Base-by-base conservation (phyloP, 2,329 filamentous ascomycete species). In the Arthrobotrys musiformis region DNA sequence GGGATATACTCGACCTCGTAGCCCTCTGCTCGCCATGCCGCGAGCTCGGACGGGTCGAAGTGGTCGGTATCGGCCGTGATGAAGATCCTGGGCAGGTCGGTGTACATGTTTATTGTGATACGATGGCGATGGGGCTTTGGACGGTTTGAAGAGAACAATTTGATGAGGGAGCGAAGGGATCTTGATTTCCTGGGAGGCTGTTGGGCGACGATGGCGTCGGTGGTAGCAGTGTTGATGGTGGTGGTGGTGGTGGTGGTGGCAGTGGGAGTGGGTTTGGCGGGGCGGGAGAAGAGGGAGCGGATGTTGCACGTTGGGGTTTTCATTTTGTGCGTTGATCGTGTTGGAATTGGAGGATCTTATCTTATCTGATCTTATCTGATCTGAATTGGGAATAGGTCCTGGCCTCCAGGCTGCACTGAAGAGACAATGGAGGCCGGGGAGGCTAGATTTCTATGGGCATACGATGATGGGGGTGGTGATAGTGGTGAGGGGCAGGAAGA, bases 1-100 rank as follows among this genome's bases (percentile, higher is more conserved):
- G 88, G 86, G 0, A 90, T 81, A 80, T 90, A 90, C 26, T 85
- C 83, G 1, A 89, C 85, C 17, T 86, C 83, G 80, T 90, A 91
- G 1, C 89, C 89, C 81, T 91, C 89, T 42, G 88, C 86, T 30
- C 84, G 83, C 87, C 88, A 90, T 67, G 86, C 85, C 50, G 85
- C 84, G 68, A 88, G 82, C 0, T 85, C 87, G 46, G 86, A 84
- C 17, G 84, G 81, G 80, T 90, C 88, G 80, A 90, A 90, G 24
- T 87, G 85, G n/a, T 85, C 84, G 11, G 85, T 85, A 77, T 87
- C 86, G 26, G 85, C 85, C 2, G 86, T 86, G 48, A 88, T 82
- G 78, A 86, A 85, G n/a, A 88, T 35, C 44, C 67, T 78, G 22
- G 74, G 74, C 4, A 26, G 46, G 30, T 52, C 33, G n/a, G 46